A percentile compares a stretch with the other conserved stretches of the same genome.
phyloP scores from a whole-genome alignment of 1,284 basidiomycete genomes.

The Cutaneotrichosporon dermatis region DNA sequence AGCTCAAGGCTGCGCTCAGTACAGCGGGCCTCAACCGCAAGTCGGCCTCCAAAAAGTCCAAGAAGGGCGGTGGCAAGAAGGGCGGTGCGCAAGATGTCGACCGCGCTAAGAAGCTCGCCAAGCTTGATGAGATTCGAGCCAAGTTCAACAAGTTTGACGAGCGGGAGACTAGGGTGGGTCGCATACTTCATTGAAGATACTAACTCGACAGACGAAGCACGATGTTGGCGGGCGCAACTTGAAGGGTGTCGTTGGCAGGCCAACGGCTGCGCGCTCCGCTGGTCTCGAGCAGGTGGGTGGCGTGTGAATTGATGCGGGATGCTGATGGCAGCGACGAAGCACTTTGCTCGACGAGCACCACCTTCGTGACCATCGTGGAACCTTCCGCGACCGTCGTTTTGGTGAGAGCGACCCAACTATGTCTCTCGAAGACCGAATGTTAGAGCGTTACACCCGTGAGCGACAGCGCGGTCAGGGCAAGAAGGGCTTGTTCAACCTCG shows the following conservation, averaged over 20 bases:
- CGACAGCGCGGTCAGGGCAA: slow-evolving; percentile 61
- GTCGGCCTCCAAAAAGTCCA: slow-evolving; percentile 40
- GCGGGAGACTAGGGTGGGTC: slow-evolving; percentile 66
- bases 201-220: slow-evolving; percentile 62
- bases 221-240: slow-evolving; percentile 82
- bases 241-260: slow-evolving; percentile 76
- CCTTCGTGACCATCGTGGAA: slow-evolving; percentile 73
- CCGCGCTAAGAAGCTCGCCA: slow-evolving; percentile 70
- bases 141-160: slow-evolving; percentile 90
- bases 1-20: slow-evolving; percentile 77
- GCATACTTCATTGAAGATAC: background rate
- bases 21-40: slow-evolving; percentile 68
- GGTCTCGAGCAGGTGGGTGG: slow-evolving; percentile 77
- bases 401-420: slow-evolving; percentile 90
- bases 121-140: slow-evolving; percentile 75
- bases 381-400: slow-evolving; percentile 89
- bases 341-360: slow-evolving; percentile 76
- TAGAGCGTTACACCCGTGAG: slow-evolving; percentile 92
- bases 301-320: background rate
- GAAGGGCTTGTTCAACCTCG: slow-evolving; percentile 81
- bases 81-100: slow-evolving; percentile 62
- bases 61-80: slow-evolving; percentile 57
- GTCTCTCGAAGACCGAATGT: slow-evolving; percentile 91
- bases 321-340: slow-evolving; percentile 63
- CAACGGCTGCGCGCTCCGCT: slow-evolving; percentile 79